These are phyloP conservation scores for Colletotrichum theobromicola DNA, from an alignment of 2,329 filamentous ascomycete species.

Conservation along the genomic window DNA sequence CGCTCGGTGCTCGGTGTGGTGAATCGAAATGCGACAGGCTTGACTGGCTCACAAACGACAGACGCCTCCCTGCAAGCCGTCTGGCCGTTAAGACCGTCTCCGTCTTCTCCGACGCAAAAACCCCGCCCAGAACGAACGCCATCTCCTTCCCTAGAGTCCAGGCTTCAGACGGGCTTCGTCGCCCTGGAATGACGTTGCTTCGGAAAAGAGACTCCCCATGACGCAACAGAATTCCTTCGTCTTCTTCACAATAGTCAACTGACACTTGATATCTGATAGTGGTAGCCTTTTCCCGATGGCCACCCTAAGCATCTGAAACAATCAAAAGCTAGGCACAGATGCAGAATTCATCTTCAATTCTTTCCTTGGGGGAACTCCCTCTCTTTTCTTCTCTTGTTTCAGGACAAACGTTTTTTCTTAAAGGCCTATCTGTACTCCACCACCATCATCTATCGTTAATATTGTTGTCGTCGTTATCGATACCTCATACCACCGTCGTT, in stretches of 20 bases:
- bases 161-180: neutral
- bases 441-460: neutral
- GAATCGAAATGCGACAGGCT: neutral
- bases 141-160: neutral
- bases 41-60: neutral
- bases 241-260: neutral
- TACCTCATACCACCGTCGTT: too few relatives aligned
- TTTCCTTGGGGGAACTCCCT: neutral
- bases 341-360: too few relatives aligned
- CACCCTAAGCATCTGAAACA: neutral
- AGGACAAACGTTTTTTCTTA: neutral
- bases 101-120: neutral
- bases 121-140: neutral
- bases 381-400: neutral
- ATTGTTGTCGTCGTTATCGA: neutral
- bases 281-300: neutral
- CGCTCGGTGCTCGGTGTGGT: conserved; percentile 2
- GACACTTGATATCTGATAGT: neutral
- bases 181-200: conserved; percentile 1
- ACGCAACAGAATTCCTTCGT: neutral
- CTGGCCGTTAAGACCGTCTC: neutral
- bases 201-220: neutral
- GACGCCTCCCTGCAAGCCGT: neutral
- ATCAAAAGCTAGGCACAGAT: neutral
- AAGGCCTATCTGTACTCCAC: neutral